Evolutionary conservation across 192 early-diverging fungal species (phyloP), one percentile per base, ranked within the genome.

Genomic region (Funneliformis mosseae): DNA sequence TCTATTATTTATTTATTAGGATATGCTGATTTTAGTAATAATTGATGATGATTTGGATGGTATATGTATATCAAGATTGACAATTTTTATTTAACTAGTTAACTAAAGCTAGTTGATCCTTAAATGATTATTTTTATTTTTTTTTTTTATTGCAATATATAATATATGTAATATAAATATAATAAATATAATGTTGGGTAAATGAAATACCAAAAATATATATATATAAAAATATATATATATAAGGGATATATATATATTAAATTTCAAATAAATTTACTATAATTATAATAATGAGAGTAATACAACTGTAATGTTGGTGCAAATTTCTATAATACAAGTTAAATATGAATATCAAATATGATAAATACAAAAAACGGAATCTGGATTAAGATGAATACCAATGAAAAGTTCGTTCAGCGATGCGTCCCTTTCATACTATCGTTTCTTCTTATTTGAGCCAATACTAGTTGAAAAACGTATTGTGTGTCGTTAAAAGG

Each of bases 401-500:
- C 9, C 5, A 45, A 45, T 10, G 9, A 45, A 45, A 45, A 9
- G 1, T 45, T 18, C 14, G 5, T 16, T 55, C 50, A 55, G 14
- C 50, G 50, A 55, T 55, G 50, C 14, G 50, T 55, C 16, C 50
- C 21, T 43, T 21, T 42, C 21, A 41, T 41, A 33, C 39, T 38
- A n/a, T 70, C 68, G 8, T 9, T 33, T 42, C 68, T 79, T 43
- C 78, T 70, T 21, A 60, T 27, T 23, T 79, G 50, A 10, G 78
- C 66, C 27, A 70, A n/a, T 12, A 79, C 68, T 18, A 79, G 27
- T 59, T 79, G 66, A 42, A 79, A 79, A 12, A 79, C 70, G 41
- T 79, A 79, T 39, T 68, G 45, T 21, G 67, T 67, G 23, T 79
- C 78, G 25, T 27, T 60, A 41, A 71, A 79, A n/a, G 78, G 78